Evolutionary conservation across 176 grass and related monocot species (phyloP).

Genomic region (Aegilops tauschii): DNA sequence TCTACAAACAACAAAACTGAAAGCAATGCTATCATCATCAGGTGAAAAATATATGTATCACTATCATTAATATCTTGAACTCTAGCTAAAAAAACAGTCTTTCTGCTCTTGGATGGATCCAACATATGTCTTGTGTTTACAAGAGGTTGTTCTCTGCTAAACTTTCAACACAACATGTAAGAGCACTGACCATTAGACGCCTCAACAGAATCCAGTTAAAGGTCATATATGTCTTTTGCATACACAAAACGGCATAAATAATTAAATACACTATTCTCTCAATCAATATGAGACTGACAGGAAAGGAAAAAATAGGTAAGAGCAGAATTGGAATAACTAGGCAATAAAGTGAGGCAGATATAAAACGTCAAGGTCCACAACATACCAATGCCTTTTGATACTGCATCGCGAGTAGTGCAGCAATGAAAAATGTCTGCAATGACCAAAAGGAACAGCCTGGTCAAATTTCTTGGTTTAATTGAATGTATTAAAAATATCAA

Average conservation of each 20-base stretch:
- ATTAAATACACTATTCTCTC: constrained; percentile 12
- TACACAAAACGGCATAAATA: not conserved
- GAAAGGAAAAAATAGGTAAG: not conserved
- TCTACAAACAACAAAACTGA: not conserved
- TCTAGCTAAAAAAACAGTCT: not conserved
- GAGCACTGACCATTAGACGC: not conserved
- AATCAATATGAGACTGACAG: not conserved
- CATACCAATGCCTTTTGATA: constrained; percentile 88
- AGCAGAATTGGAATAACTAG: not conserved
- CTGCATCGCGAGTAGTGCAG: constrained; percentile 91
- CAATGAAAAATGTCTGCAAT: constrained; percentile 96
- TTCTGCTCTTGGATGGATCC: not conserved
- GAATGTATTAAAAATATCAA: not conserved
- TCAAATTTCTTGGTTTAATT: constrained; percentile 23
- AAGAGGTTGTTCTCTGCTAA: not conserved
- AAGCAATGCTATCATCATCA: constrained; percentile 3
- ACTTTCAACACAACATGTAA: not conserved
- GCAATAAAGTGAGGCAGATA: not conserved
- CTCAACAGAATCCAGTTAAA: not conserved
- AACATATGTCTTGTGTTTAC: not conserved
- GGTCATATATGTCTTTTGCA: not conserved
- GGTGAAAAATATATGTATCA: not conserved
- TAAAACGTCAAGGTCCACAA: constrained; percentile 7
- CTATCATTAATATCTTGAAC: not conserved
- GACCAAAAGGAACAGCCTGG: constrained; percentile 2